Base-by-base conservation (phyloP, 2,329 filamentous ascomycete species). In the Rhynchosporium secalis region DNA sequence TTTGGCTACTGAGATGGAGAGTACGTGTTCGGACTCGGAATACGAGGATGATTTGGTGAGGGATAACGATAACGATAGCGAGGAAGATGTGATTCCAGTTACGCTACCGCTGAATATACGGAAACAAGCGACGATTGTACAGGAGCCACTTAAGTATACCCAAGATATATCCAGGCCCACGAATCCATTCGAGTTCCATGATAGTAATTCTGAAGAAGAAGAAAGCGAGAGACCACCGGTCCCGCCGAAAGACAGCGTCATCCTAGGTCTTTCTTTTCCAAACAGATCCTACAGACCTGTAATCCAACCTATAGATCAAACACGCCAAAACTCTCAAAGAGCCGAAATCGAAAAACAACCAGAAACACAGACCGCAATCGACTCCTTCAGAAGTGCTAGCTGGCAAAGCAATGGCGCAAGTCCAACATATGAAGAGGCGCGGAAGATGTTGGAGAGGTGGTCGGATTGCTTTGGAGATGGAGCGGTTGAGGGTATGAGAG, bases 61-160 rank as follows among this genome's bases (percentile, higher is more conserved):
- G 7, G 36, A 36, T 10, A 12, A 56, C 33, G 20, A 49, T 33
- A n/a, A 13, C 7, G 33, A 38, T 36, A 36, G 6, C 20, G 9
- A 33, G 1, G 55, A 59, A 12, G 46, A 55, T 7, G 56, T 65
- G n/a, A 60, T 64, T 15, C 62, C 60, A n/a, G 63, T 66, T 7
- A 66, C 54, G 1, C 63, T 65, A 7, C 63, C 66, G 4, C 46
- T 64, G 26, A 65, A 67, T 29, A 61, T 65, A 40, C 31, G 31
- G 12, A 64, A 64, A 26, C 46, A 43, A 13, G 20, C 59, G 4
- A 20, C 29, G 36, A 45, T 36, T 8, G 29, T 5, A 15, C 47
- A 51, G 47, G 12, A 49, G 15, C 33, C 20, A 20, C 20, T 20
- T 20, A 4, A 10, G 5, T 29, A 40, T 10, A 20, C n/a, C 40